Conservation (phyloP, 2,329 filamentous ascomycete genomes). For the Pseudocercospora crystallina region DNA sequence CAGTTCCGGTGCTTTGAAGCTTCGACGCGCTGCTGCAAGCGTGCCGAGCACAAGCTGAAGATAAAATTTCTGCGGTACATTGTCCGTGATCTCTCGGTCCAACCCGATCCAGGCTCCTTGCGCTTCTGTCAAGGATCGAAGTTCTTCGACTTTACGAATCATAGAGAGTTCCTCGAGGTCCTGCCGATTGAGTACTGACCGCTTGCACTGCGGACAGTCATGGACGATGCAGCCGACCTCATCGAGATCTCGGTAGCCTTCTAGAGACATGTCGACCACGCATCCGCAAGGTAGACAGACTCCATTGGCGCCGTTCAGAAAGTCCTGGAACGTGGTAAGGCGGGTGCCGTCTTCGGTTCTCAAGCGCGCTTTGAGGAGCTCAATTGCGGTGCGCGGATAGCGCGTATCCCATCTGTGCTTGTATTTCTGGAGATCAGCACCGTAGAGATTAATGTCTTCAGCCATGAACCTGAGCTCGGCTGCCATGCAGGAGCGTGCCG, state of each 20-base stretch:
- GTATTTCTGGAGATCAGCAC: not conserved
- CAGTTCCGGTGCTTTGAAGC: slow-evolving; percentile 7
- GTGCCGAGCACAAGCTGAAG: not conserved
- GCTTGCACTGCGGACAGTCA: not conserved
- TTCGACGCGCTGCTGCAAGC: slow-evolving; percentile 1
- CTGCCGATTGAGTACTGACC: slow-evolving; percentile 6
- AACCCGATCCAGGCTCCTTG: slow-evolving; percentile 9
- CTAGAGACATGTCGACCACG: not conserved
- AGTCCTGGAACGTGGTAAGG: not conserved
- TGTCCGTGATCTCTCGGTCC: not conserved
- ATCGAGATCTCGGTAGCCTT: not conserved
- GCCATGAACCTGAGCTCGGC: slow-evolving; percentile 5
- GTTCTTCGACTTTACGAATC: not conserved
- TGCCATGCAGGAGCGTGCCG: slow-evolving; percentile 4
- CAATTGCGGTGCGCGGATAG: not conserved
- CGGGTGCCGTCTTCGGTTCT: not conserved
- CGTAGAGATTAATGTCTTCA: not conserved
- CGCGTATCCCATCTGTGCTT: slow-evolving; percentile 2
- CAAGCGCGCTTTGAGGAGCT: not conserved
- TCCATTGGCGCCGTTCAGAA: not conserved
- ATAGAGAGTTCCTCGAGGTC: not conserved
- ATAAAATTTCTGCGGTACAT: not conserved
- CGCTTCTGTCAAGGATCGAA: not conserved
- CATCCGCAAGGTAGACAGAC: slow-evolving; percentile 5
- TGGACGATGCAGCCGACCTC: not conserved